Percentiles rank a stretch among this genome's conserved stretches.
Evolutionary conservation across 805 yeast genomes (phyloP).

Genomic region (Saccharomyces paradoxus): DNA sequence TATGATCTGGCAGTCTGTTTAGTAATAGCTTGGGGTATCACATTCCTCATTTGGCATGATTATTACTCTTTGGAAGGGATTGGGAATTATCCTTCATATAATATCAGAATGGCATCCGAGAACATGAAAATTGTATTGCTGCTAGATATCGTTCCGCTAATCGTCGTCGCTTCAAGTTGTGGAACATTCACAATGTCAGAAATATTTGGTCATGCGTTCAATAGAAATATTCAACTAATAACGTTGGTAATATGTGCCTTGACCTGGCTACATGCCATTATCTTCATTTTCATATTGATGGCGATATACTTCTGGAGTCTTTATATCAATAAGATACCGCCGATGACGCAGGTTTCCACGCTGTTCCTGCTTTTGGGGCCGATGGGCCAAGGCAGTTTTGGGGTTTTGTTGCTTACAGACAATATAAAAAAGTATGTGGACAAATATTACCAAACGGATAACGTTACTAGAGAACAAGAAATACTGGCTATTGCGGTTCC

Average conservation of each 20-base stretch:
- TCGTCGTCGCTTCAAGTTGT: constrained; percentile 71
- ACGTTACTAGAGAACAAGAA: constrained; percentile 6
- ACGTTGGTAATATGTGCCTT: constrained; percentile 48
- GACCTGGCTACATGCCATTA: constrained; percentile 63
- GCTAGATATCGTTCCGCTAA: constrained; percentile 71
- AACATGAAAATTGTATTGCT: constrained; percentile 50
- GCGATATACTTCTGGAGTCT: constrained; percentile 55
- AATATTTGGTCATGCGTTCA: constrained; percentile 37
- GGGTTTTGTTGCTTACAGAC: constrained; percentile 47
- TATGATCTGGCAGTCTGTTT: constrained; percentile 48
- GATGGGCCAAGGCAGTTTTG: constrained; percentile 77
- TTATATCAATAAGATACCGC: constrained; percentile 51
- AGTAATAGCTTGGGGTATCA: constrained; percentile 51
- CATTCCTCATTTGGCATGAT: constrained; percentile 41
- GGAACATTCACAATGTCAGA: constrained; percentile 38
- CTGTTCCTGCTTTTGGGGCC: constrained; percentile 76
- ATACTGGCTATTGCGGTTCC: constrained; percentile 21
- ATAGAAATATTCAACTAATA: constrained; percentile 35
- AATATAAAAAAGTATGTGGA: constrained; percentile 29
- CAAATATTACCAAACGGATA: constrained; percentile 10
- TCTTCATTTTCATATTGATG: constrained; percentile 48
- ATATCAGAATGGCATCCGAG: constrained; percentile 24
- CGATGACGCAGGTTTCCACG: constrained; percentile 48
- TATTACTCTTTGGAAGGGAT: constrained; percentile 22
- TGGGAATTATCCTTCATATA: constrained; percentile 2